Evolutionary conservation across 2,329 filamentous ascomycete species (phyloP), one percentile per base, ranked within the genome.

Genomic region (Dryadomyces quercus-mongolicae): DNA sequence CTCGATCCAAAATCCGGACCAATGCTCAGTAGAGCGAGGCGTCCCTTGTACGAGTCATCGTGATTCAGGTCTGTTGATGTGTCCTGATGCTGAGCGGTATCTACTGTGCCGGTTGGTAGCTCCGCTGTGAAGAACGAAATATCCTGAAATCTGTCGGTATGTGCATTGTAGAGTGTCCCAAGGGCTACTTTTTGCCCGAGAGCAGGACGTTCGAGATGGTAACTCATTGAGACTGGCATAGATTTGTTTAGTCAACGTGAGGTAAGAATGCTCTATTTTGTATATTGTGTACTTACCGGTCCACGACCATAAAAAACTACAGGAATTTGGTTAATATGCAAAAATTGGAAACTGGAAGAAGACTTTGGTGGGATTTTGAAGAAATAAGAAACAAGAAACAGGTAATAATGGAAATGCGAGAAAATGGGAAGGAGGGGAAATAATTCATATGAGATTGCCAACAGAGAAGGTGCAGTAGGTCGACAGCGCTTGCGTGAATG

Each of bases 81-180:
- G 9, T 46, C 38, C 2, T 38, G 34, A 38, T n/a, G 38, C 3
- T n/a, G 50, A 5, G 25, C 47, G 12, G 54, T 46, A n/a, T 47
- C 44, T 2, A 53, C 42, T 5, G 18, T 5, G 9, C 34, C 51
- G 2, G 38, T 8, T 12, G 51, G 46, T 18, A 53, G 42, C 40
- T 9, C 18, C 2, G 40, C 18, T 20, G 49, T 51, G 22, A 57
- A 53, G n/a, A 51, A 36, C 16, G 50, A 55, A n/a, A 31, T 15
- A n/a, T 47, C 15, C 16, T 43, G 42, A 13, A 57, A 57, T 8
- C 50, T 55, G 51, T 57, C 55, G 38, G 20, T 53, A 16, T 53
- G 43, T 40, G 55, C 55, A 51, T 57, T 42, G 50, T 57, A 57
- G 36, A 57, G 38, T 2, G 52, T 52, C 5, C 55, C 55, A 9